Evolutionary conservation across 257 asterid genomes (phyloP).

Genomic region (Lycium barbarum): DNA sequence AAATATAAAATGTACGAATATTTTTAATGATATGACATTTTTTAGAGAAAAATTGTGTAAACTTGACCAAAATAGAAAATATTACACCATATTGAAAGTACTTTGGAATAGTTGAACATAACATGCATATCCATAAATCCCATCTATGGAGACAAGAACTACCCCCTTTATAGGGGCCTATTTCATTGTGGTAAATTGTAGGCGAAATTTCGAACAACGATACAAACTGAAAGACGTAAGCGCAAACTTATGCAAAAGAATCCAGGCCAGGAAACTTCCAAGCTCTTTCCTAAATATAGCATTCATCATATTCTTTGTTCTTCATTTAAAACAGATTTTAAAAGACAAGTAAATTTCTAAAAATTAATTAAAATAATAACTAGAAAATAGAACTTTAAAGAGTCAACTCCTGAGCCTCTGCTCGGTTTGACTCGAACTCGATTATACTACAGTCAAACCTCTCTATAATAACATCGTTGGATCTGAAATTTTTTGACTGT

Average conservation of each 20-base stretch:
- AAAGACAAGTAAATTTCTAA: not conserved
- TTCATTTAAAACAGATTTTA: not conserved
- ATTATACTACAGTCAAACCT: not conserved
- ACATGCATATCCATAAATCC: not conserved
- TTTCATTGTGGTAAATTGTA: not conserved
- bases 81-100: not conserved
- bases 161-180: not conserved
- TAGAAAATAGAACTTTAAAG: not conserved
- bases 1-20: not conserved
- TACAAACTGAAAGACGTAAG: not conserved
- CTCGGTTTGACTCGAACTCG: not conserved
- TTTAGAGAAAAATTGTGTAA: not conserved
- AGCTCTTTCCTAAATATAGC: not conserved
- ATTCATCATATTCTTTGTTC: not conserved
- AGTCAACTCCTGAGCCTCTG: not conserved
- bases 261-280: slow-evolving; percentile 5
- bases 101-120: not conserved
- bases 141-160: not conserved
- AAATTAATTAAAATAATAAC: not conserved
- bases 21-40: not conserved
- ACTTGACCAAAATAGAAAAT: not conserved
- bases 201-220: not conserved
- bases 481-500: too few relatives aligned
- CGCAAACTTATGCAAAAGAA: not conserved
- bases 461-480: too few relatives aligned